These are phyloP conservation scores for Pythium insidiosum DNA, from an alignment of 352 stramenopile species.

Conservation along the genomic window DNA sequence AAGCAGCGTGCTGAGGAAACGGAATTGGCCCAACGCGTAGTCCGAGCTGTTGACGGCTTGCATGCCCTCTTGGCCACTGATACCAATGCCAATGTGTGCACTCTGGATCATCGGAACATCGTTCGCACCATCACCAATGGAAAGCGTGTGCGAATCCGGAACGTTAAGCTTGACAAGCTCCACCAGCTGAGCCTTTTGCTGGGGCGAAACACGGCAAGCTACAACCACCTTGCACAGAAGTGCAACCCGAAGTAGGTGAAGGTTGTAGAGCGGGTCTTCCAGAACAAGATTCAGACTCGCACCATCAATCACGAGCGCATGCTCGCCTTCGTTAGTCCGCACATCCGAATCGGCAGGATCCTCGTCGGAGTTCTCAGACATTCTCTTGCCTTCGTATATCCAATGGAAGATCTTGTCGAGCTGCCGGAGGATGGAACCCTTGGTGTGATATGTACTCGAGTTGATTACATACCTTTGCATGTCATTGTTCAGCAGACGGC, in stretches of 20 bases:
- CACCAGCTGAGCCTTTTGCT: constrained; percentile 98
- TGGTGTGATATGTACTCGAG: constrained; percentile 47
- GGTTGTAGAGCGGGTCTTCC: constrained; percentile 58
- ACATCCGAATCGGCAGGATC: constrained; percentile 16
- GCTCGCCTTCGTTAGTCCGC: constrained; percentile 26
- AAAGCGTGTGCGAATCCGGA: constrained; percentile 74
- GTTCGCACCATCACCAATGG: constrained; percentile 89
- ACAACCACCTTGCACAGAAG: constrained; percentile 95
- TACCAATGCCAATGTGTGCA: constrained; percentile 86
- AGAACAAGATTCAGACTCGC: constrained; percentile 82
- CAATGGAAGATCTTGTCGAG: constrained; percentile 76
- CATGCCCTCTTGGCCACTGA: constrained; percentile 97
- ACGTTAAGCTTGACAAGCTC: constrained; percentile 91
- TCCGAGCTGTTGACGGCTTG: constrained; percentile 90
- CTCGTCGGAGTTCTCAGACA: constrained; percentile 9
- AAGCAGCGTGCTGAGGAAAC: constrained; percentile 66
- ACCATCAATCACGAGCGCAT: constrained; percentile 94
- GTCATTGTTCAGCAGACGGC: constrained; percentile 85
- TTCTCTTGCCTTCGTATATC: constrained; percentile 28
- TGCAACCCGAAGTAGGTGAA: constrained; percentile 76
- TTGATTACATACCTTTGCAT: constrained; percentile 91
- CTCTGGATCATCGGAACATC: constrained; percentile 90
- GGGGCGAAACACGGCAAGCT: constrained; percentile 95
- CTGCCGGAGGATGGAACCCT: constrained; percentile 54
- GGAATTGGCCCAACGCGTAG: constrained; percentile 80